phyloP scores from a whole-genome alignment of 805 yeast species.

The Yamadazyma kitorensis region DNA sequence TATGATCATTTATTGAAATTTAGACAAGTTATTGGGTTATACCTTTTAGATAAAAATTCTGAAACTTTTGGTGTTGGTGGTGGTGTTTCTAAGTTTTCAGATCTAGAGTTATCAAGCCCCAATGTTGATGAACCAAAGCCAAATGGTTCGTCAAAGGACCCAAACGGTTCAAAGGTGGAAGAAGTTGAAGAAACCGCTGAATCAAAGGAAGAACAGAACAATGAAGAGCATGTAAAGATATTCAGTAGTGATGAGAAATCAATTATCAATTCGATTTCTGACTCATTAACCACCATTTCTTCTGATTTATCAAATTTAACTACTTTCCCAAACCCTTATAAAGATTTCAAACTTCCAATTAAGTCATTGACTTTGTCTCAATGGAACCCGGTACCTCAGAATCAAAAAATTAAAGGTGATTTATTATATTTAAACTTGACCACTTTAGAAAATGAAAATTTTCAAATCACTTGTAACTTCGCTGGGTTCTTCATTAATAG shows the following conservation, averaged over 20 bases:
- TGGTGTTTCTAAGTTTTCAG: conserved; percentile 49
- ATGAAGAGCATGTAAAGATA: conserved; percentile 29
- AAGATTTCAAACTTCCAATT: conserved; percentile 47
- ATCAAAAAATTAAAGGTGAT: conserved; percentile 67
- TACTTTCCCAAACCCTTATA: conserved; percentile 25
- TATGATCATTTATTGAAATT: conserved; percentile 60
- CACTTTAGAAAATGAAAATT: conserved; percentile 78
- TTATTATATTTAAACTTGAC: conserved; percentile 69
- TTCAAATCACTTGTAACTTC: conserved; percentile 73
- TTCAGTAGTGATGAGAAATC: conserved; percentile 16
- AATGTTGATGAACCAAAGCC: conserved; percentile 9
- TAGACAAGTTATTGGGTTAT: conserved; percentile 59
- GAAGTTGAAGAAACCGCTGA: neutral
- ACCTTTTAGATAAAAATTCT: conserved; percentile 42
- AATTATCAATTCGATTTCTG: conserved; percentile 13
- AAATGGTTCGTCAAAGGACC: conserved; percentile 1
- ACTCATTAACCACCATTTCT: conserved; percentile 3
- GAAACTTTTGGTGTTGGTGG: conserved; percentile 39
- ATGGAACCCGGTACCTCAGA: conserved; percentile 83
- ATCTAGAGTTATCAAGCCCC: conserved; percentile 3
- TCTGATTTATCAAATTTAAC: conserved; percentile 22
- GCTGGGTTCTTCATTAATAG: conserved; percentile 79
- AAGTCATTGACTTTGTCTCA: conserved; percentile 58
- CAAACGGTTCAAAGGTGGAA: conserved; percentile 9
- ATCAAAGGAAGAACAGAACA: conserved; percentile 2